Conservation (phyloP, 495 filamentous ascomycete genomes). For the Annulohypoxylon bovei region DNA sequence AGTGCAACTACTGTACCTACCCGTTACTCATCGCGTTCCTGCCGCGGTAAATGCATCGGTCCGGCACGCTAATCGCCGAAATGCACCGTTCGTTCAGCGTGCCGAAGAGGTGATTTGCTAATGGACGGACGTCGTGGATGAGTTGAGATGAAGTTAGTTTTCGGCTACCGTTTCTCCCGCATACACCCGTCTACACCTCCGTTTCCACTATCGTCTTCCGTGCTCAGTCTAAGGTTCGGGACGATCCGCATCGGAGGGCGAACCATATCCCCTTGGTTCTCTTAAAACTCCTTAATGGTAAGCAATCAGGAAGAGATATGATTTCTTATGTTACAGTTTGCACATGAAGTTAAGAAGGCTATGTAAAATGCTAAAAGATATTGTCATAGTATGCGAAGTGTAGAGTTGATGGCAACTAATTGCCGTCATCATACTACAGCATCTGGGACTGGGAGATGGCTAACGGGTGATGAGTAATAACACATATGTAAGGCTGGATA, state of each 20-base stretch:
- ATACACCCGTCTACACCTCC: background rate
- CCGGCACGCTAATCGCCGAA: constrained; percentile 33
- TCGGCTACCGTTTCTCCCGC: constrained; percentile 2
- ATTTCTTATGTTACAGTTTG: background rate
- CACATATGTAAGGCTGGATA: background rate
- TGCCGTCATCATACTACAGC: background rate
- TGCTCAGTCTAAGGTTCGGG: constrained; percentile 3
- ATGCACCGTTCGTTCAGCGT: constrained; percentile 15
- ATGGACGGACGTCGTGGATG: background rate
- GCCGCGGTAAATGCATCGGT: constrained; percentile 8
- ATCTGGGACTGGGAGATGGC: too few relatives aligned
- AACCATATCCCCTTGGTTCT: constrained; percentile 5
- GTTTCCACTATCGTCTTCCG: constrained; percentile 17
- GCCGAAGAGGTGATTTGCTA: constrained; percentile 7
- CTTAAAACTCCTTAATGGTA: background rate
- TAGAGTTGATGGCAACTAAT: background rate
- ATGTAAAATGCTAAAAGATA: background rate
- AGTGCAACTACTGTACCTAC: constrained; percentile 12
- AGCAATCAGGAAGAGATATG: background rate
- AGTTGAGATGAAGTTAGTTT: constrained; percentile 4
- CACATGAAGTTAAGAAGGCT: background rate
- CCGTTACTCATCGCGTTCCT: constrained; percentile 5
- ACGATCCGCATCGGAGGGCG: constrained; percentile 22
- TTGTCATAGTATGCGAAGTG: background rate
- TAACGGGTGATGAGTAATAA: background rate